phyloP scores from a whole-genome alignment of 208 protist species.

The Porcisia deanei region DNA sequence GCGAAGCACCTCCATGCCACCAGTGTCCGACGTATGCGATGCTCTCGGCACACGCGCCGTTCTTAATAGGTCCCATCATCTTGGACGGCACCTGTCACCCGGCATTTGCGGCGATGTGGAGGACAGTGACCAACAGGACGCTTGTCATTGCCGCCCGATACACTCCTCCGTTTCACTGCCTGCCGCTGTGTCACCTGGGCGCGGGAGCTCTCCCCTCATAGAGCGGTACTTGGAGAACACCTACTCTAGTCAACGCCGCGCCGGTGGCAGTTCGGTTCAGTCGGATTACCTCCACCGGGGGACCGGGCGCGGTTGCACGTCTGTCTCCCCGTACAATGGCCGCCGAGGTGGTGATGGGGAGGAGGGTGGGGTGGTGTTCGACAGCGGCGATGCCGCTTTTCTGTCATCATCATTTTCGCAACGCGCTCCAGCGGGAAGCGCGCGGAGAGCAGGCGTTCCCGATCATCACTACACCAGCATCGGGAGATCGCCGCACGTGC shows the following conservation, averaged over 20 bases:
- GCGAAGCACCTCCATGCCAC: constrained; percentile 8
- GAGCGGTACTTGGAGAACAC: constrained; percentile 23
- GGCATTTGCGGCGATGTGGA: neutral
- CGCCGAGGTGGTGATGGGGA: neutral
- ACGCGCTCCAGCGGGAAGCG: neutral
- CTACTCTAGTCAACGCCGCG: constrained; percentile 30
- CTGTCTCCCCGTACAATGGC: neutral
- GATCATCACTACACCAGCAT: neutral
- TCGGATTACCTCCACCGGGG: constrained; percentile 20
- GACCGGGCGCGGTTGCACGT: constrained; percentile 1
- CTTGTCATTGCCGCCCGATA: neutral
- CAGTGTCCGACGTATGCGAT: neutral
- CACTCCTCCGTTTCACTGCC: neutral
- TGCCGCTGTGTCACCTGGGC: neutral
- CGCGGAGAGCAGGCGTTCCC: neutral
- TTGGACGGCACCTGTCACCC: neutral
- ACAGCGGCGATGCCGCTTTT: neutral
- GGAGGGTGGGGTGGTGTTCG: neutral
- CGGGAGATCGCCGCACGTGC: neutral
- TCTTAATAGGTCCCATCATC: neutral
- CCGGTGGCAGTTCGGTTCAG: neutral
- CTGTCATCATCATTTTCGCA: neutral
- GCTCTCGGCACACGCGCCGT: neutral
- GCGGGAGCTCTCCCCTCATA: neutral
- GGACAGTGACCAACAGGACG: neutral